Conservation (phyloP, 2,329 filamentous ascomycete genomes). For the Knufia fluminis region DNA sequence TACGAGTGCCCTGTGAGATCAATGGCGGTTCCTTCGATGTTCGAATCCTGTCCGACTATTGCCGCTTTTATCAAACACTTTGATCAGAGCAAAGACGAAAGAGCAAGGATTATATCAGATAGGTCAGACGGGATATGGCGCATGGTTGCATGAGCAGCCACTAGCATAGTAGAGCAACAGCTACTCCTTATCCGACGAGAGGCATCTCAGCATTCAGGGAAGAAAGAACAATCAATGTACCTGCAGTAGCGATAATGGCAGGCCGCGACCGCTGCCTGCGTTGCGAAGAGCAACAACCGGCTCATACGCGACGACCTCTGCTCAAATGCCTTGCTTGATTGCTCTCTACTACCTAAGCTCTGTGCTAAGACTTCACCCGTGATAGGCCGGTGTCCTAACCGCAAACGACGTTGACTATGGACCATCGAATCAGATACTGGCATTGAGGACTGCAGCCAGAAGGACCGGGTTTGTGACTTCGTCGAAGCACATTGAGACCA, state of each 20-base stretch:
- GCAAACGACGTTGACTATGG: no score
- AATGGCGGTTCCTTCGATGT: conserved; percentile 7
- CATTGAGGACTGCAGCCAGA: no score
- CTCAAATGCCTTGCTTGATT: neutral
- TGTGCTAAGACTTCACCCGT: no score
- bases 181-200: no score
- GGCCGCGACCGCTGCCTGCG: neutral
- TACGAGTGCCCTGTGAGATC: neutral
- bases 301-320: neutral
- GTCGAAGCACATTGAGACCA: no score
- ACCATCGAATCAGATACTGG: no score
- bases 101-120: no score
- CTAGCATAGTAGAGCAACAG: no score
- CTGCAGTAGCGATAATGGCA: neutral
- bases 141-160: neutral
- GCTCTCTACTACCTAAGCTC: neutral
- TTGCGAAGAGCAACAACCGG: neutral
- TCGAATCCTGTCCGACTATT: neutral
- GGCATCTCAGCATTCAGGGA: no score
- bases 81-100: neutral
- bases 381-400: no score
- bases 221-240: no score
- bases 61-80: neutral
- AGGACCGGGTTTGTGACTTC: no score
- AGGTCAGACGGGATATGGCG: neutral